Percentiles rank a stretch among this genome's conserved stretches.
Evolutionary conservation across 768 basidiomycete genomes (phyloP).

Genomic region (Exsudoporus frostii): DNA sequence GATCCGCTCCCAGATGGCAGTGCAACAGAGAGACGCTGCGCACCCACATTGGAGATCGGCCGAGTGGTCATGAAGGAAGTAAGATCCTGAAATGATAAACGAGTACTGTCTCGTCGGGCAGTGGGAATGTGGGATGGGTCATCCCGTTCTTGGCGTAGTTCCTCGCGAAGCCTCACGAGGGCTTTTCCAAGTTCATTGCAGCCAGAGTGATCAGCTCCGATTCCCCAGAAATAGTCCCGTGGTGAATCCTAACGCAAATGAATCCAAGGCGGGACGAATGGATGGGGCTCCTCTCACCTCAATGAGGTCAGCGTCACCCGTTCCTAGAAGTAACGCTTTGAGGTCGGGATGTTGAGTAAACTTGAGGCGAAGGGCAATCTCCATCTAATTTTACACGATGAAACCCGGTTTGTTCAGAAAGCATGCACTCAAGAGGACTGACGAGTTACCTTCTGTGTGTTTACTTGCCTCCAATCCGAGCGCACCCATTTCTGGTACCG

Average conservation of each 20-base stretch:
- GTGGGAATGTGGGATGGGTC: conserved; percentile 27
- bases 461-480: conserved; percentile 66
- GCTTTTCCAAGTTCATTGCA: conserved; percentile 75
- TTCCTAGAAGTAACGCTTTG: conserved; percentile 55
- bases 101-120: conserved; percentile 27
- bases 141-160: conserved; percentile 40
- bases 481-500: conserved; percentile 60
- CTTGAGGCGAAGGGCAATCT: conserved; percentile 59
- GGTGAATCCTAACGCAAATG: conserved; percentile 54
- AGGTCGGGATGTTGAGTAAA: conserved; percentile 68
- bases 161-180: conserved; percentile 56
- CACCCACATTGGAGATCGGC: neutral
- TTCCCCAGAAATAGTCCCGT: conserved; percentile 77
- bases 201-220: conserved; percentile 61
- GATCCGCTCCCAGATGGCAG: neutral
- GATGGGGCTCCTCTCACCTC: conserved; percentile 46
- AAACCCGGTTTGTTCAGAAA: neutral
- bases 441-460: conserved; percentile 54
- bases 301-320: conserved; percentile 62
- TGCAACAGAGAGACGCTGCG: conserved; percentile 6
- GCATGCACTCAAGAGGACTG: neutral
- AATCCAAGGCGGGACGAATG: neutral
- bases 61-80: conserved; percentile 19
- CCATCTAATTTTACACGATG: conserved; percentile 50
- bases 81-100: conserved; percentile 33